Base-by-base conservation (phyloP, 768 basidiomycete genomes). In the Royoungia palumana region DNA sequence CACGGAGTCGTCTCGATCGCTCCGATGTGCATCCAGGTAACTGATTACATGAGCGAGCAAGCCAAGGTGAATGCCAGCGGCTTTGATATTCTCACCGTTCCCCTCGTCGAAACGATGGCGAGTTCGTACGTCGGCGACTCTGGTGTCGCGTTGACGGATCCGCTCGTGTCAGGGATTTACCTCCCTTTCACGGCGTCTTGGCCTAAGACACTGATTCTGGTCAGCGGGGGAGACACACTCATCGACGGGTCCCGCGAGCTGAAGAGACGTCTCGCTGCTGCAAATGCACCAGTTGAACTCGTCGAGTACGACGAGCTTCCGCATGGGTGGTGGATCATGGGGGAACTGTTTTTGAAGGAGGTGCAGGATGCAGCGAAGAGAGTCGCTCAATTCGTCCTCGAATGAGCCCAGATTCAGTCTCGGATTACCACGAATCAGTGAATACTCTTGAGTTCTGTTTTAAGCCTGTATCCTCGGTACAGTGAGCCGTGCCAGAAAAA, bases 1-100 rank as follows among this genome's bases (percentile, higher is more conserved):
- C 61, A 67, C 0, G 80, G 85, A 54, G 65, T 89, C 53, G 68
- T 79, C 32, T 67, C 83, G 17, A 72, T 87, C 28, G 70, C 82
- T 0, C 85, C 85, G 1, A 8, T 1, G 4, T 13, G 37, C 4
- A 43, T 41, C 7, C 50, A 25, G 7, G 64, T 60, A 2, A n/a
- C 5, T 1, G 44, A 54, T 11, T 2, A 0, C n/a, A 1, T 22
- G 13, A 46, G 44, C 36, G 51, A 52, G 6, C 13, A 46, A 2
- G 41, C 47, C 39, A 40, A 42, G 47, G 30, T 41, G 16, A 37
- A 35, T 3, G 21, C 6, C 4, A 35, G 2, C 13, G 21, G 32
- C 5, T 32, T 21, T 1, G 57, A 62, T 32, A 13, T 49, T 7
- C 3, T 54, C 13, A 11, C 35, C 6, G 0, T 39, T 11, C n/a